phyloP scores from a whole-genome alignment of 352 stramenopile genomes.

The Phytophthora ramorum region DNA sequence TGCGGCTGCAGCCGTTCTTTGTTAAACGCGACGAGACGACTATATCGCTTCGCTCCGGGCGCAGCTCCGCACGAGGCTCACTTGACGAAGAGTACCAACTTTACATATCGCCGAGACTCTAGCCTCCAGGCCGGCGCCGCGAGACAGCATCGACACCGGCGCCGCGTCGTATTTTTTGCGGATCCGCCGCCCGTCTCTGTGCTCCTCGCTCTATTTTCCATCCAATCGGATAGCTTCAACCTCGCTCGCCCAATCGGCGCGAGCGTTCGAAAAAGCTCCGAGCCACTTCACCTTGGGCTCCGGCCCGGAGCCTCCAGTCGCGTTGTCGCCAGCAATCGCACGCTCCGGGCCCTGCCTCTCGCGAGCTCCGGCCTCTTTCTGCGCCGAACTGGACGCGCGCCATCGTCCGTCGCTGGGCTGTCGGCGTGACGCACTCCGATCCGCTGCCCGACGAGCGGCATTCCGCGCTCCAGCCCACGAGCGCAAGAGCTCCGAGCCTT shows the following conservation, averaged over 20 bases:
- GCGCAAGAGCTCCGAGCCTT: slow-evolving; percentile 22
- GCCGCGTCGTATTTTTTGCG: no score
- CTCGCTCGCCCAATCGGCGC: slow-evolving; percentile 12
- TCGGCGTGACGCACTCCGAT: slow-evolving; percentile 26
- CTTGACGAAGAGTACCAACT: no score
- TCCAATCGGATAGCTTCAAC: slow-evolving; percentile 29
- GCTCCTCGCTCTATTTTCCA: slow-evolving; percentile 11
- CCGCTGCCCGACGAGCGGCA: slow-evolving; percentile 13
- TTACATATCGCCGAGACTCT: no score
- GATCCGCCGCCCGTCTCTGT: neutral
- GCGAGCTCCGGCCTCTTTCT: slow-evolving; percentile 36
- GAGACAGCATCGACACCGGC: no score
- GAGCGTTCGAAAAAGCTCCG: slow-evolving; percentile 21
- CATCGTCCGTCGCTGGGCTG: slow-evolving; percentile 29
- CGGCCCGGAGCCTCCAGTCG: slow-evolving; percentile 6
- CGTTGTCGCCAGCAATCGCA: slow-evolving; percentile 15
- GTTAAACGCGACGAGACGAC: no score
- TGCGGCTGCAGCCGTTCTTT: no score
- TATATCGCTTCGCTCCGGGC: no score
- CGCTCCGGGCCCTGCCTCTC: slow-evolving; percentile 17
- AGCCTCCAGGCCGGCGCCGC: no score
- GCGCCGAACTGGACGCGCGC: slow-evolving; percentile 34
- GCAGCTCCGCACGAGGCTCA: no score
- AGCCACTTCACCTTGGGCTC: slow-evolving; percentile 1
- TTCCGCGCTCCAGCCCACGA: slow-evolving; percentile 29